Conservation (phyloP, 371 early-diverging fungal genomes). For the Syncephalis plumigaleata region DNA sequence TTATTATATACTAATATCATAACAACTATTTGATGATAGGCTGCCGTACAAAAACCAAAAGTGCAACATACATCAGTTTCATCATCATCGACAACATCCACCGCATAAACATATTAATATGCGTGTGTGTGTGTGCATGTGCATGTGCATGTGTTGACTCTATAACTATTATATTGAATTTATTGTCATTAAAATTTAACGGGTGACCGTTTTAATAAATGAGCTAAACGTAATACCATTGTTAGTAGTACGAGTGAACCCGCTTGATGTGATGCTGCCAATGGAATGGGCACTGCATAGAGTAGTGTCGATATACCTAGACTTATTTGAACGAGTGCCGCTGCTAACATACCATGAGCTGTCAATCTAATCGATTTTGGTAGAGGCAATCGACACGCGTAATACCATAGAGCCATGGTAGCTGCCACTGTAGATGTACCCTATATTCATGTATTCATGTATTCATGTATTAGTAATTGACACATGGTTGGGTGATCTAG, state of each 20-base stretch:
- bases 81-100: too few species aligned
- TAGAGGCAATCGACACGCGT: conserved; percentile 48
- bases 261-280: conserved; percentile 92
- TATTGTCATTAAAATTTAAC: background rate
- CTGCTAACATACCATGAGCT: conserved; percentile 51
- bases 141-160: too few species aligned
- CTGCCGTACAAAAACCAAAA: too few species aligned
- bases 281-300: conserved; percentile 79
- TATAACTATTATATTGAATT: too few species aligned
- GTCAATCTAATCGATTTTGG: conserved; percentile 49
- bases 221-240: conserved; percentile 59
- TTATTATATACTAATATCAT: too few species aligned
- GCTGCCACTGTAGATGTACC: conserved; percentile 68
- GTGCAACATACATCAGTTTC: too few species aligned
- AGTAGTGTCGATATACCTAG: conserved; percentile 85
- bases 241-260: conserved; percentile 82
- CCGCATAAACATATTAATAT: too few species aligned
- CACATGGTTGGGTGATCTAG: conserved; percentile 1
- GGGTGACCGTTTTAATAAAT: conserved; percentile 29
- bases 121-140: too few species aligned
- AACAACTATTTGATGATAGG: too few species aligned
- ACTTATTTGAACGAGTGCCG: conserved; percentile 55
- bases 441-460: too few species aligned
- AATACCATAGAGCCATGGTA: conserved; percentile 49
- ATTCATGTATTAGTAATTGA: background rate